Evolutionary conservation across 2,329 filamentous ascomycete species (phyloP).

Genomic region (Herpotrichia juniperi): DNA sequence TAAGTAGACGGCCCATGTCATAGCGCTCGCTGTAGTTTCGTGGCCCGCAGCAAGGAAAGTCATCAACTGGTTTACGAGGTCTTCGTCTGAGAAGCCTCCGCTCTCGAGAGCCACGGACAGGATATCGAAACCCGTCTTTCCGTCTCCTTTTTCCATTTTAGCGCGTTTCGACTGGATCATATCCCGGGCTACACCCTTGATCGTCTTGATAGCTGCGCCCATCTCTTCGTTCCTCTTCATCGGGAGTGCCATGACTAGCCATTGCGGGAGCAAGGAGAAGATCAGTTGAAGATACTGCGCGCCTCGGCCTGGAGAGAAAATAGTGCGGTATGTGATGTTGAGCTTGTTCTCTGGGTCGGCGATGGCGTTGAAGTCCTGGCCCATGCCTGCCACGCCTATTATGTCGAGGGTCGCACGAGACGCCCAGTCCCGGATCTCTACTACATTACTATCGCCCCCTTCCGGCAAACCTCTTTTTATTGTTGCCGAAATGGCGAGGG

Average conservation of each 20-base stretch:
- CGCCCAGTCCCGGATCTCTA: constrained; percentile 54
- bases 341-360: constrained; percentile 58
- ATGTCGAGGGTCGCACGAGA: constrained; percentile 63
- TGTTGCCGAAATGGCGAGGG: constrained; percentile 36
- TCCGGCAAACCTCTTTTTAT: constrained; percentile 34
- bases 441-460: constrained; percentile 35
- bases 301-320: constrained; percentile 56
- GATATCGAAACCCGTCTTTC: constrained; percentile 69
- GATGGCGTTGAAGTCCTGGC: constrained; percentile 61
- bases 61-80: constrained; percentile 88
- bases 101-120: constrained; percentile 79
- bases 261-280: constrained; percentile 66
- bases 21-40: constrained; percentile 61
- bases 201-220: constrained; percentile 39
- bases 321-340: constrained; percentile 57
- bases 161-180: constrained; percentile 75
- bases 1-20: constrained; percentile 62
- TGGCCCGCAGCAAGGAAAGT: constrained; percentile 79
- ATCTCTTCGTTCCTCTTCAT: constrained; percentile 67
- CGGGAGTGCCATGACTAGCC: constrained; percentile 69
- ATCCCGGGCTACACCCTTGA: constrained; percentile 67
- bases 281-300: constrained; percentile 65
- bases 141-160: constrained; percentile 52
- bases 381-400: constrained; percentile 63
- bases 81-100: constrained; percentile 76